phyloP scores from a whole-genome alignment of 345 rosid species.

The Diplotaxis tenuifolia region DNA sequence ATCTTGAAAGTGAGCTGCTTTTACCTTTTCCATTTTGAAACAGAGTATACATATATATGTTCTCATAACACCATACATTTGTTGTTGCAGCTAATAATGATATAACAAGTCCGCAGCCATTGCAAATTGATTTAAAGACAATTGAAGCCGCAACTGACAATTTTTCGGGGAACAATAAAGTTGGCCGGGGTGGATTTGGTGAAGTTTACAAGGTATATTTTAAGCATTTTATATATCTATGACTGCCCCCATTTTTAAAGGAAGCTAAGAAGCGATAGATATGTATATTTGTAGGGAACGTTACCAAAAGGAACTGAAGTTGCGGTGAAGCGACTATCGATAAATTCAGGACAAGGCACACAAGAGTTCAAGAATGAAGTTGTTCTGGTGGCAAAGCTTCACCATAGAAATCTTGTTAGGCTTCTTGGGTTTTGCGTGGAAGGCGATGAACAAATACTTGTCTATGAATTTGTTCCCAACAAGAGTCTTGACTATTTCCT shows the following conservation, averaged over 20 bases:
- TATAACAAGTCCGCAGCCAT: conserved; percentile 6
- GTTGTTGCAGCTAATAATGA: conserved; percentile 12
- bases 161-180: conserved; percentile 5
- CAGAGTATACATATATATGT: not conserved
- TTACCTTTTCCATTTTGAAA: not conserved
- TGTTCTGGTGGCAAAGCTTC: conserved; percentile 45
- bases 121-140: conserved; percentile 26
- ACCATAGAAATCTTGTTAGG: conserved; percentile 48
- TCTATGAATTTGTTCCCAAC: conserved; percentile 44
- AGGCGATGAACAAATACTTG: conserved; percentile 40
- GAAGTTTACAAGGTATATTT: conserved; percentile 30
- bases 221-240: not conserved
- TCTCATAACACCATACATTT: not conserved
- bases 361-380: conserved; percentile 49
- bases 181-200: conserved; percentile 33
- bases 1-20: conserved; percentile 5
- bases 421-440: conserved; percentile 43
- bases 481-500: conserved; percentile 43
- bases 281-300: not conserved
- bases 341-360: conserved; percentile 40
- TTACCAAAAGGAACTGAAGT: conserved; percentile 33
- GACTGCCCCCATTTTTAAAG: not conserved
- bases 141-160: conserved; percentile 16
- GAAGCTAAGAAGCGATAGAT: not conserved
- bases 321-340: conserved; percentile 47